These are phyloP conservation scores for Lolium perenne DNA, from an alignment of 176 grass and related monocot genomes.

Conservation along the genomic window DNA sequence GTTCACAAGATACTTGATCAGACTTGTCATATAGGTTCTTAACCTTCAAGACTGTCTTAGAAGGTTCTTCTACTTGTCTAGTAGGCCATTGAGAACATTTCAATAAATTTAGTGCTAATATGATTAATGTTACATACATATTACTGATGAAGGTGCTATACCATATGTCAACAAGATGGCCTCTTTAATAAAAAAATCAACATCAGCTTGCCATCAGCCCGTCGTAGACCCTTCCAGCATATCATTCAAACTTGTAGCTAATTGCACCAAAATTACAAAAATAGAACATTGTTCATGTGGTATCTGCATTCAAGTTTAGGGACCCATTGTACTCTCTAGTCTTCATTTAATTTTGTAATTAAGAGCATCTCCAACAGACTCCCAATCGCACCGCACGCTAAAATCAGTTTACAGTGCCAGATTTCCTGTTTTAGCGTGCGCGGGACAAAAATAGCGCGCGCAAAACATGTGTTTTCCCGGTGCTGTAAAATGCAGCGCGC, in stretches of 20 bases:
- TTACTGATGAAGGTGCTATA: conserved; percentile 25
- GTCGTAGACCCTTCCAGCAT: background rate
- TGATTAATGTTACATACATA: background rate
- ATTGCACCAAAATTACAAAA: background rate
- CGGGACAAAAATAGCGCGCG: no score
- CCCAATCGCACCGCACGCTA: no score
- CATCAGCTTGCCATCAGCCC: conserved; percentile 8
- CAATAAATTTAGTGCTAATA: background rate
- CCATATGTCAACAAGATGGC: background rate
- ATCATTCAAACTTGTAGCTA: conserved; percentile 2
- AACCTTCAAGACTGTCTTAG: conserved; percentile 27
- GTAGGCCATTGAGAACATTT: background rate
- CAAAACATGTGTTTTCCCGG: no score
- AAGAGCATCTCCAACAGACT: no score
- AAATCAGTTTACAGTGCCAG: no score
- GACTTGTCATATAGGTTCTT: background rate
- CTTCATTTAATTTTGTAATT: background rate
- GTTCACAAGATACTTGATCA: conserved; percentile 12
- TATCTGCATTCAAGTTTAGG: background rate
- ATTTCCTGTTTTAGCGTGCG: no score
- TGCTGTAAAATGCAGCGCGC: no score
- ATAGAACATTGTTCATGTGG: background rate
- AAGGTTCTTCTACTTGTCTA: conserved; percentile 13
- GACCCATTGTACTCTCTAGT: background rate
- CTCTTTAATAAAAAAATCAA: background rate